Evolutionary conservation across 345 rosid species (phyloP).

Genomic region (Pistacia integerrima): DNA sequence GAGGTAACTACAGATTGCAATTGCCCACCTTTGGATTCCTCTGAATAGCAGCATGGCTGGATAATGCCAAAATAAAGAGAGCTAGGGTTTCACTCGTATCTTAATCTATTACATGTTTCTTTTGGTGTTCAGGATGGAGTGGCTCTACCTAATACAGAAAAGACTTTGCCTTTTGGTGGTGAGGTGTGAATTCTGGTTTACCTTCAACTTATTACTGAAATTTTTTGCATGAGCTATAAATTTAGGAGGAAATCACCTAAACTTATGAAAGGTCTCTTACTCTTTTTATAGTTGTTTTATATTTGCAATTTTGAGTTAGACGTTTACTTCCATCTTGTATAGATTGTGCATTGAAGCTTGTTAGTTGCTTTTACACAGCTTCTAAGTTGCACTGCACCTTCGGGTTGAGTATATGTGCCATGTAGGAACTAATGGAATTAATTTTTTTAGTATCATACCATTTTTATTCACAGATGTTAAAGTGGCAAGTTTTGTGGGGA

Average conservation of each 20-base stretch:
- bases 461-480: background rate
- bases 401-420: background rate
- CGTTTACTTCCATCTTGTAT: background rate
- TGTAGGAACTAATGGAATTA: background rate
- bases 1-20: slow-evolving; percentile 55
- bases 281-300: background rate
- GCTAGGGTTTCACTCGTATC: slow-evolving; percentile 9
- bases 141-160: slow-evolving; percentile 86
- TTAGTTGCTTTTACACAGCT: background rate
- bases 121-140: slow-evolving; percentile 79
- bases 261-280: slow-evolving; percentile 12
- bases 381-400: background rate
- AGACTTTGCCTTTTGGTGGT: slow-evolving; percentile 94
- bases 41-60: background rate
- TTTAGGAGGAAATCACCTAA: slow-evolving; percentile 4
- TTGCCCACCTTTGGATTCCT: background rate
- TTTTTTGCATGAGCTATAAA: slow-evolving; percentile 12
- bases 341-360: background rate
- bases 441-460: too few species aligned
- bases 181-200: slow-evolving; percentile 55
- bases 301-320: background rate
- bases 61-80: background rate
- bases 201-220: slow-evolving; percentile 9
- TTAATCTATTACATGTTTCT: slow-evolving; percentile 16
- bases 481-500: background rate